Evolutionary conservation across 768 basidiomycete species (phyloP).

Genomic region (Rickenella mellea): DNA sequence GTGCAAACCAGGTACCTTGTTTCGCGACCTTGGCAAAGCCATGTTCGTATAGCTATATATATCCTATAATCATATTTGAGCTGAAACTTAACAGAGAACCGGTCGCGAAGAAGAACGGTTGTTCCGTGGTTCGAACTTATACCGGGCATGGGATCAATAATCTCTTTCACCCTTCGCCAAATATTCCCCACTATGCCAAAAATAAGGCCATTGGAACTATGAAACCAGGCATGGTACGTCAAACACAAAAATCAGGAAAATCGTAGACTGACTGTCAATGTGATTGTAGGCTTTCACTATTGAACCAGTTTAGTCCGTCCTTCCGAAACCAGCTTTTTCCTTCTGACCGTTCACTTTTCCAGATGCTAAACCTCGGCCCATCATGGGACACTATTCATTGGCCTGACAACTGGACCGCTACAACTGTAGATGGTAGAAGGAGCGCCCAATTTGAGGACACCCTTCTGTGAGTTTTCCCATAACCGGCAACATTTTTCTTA

Average conservation of each 20-base stretch:
- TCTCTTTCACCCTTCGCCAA: constrained; percentile 78
- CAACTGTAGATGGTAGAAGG: constrained; percentile 79
- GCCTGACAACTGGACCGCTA: constrained; percentile 96
- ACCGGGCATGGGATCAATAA: constrained; percentile 87
- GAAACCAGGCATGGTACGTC: constrained; percentile 84
- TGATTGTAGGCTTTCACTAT: constrained; percentile 48
- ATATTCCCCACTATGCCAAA: constrained; percentile 91
- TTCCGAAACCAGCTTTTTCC: not conserved
- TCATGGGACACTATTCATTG: constrained; percentile 74
- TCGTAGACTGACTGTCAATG: too few species aligned
- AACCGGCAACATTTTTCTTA: constrained; percentile 10
- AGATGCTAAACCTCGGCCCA: constrained; percentile 90
- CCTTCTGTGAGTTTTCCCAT: constrained; percentile 55
- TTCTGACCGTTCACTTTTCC: constrained; percentile 9
- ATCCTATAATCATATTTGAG: not conserved
- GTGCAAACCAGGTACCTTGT: constrained; percentile 89
- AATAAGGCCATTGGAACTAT: constrained; percentile 89
- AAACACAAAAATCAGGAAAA: too few species aligned
- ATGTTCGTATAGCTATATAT: constrained; percentile 46
- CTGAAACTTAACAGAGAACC: constrained; percentile 50
- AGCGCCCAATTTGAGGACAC: constrained; percentile 99
- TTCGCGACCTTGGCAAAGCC: constrained; percentile 78
- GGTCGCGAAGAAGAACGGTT: constrained; percentile 72
- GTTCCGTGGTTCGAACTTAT: constrained; percentile 86
- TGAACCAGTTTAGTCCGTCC: constrained; percentile 40